phyloP scores from a whole-genome alignment of 2,329 filamentous ascomycete species.

The Phaeosphaeriaceae sp. region DNA sequence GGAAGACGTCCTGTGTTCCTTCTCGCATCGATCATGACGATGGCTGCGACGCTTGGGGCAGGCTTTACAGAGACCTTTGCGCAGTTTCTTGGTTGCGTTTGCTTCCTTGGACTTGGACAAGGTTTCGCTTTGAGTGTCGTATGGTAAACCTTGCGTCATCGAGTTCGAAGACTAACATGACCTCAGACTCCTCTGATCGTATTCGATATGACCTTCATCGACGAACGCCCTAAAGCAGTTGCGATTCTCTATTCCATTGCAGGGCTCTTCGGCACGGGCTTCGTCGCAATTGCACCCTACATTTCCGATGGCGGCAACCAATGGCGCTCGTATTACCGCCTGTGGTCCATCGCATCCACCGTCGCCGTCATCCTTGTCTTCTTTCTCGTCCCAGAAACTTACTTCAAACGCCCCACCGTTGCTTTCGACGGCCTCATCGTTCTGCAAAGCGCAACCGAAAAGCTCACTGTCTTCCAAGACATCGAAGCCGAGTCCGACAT shows the following conservation, averaged over 20 bases:
- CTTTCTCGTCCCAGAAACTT: slow-evolving; percentile 49
- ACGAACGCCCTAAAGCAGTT: slow-evolving; percentile 45
- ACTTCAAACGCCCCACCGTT: slow-evolving; percentile 51
- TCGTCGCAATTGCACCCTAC: slow-evolving; percentile 35
- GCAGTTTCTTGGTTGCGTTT: slow-evolving; percentile 36
- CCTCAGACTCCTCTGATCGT: slow-evolving; percentile 44
- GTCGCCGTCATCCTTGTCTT: slow-evolving; percentile 37
- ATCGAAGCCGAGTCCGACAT: slow-evolving; percentile 34
- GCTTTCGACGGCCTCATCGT: slow-evolving; percentile 52
- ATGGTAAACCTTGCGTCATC: slow-evolving; percentile 13
- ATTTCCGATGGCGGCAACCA: slow-evolving; percentile 31
- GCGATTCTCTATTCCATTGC: slow-evolving; percentile 46
- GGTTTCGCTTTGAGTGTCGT: slow-evolving; percentile 39
- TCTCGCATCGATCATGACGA: slow-evolving; percentile 33
- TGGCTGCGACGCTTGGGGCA: slow-evolving; percentile 37
- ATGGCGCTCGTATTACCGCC: slow-evolving; percentile 46
- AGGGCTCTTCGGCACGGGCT: slow-evolving; percentile 27
- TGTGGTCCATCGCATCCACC: slow-evolving; percentile 34
- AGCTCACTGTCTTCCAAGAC: slow-evolving; percentile 48
- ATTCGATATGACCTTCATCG: slow-evolving; percentile 51
- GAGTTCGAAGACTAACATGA: background rate
- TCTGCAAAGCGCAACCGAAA: slow-evolving; percentile 49
- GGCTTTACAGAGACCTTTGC: slow-evolving; percentile 32
- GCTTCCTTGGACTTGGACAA: slow-evolving; percentile 44
- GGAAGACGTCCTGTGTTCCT: slow-evolving; percentile 49